Conservation (phyloP, 352 stramenopile species). For the Pythium sukuiense region DNA sequence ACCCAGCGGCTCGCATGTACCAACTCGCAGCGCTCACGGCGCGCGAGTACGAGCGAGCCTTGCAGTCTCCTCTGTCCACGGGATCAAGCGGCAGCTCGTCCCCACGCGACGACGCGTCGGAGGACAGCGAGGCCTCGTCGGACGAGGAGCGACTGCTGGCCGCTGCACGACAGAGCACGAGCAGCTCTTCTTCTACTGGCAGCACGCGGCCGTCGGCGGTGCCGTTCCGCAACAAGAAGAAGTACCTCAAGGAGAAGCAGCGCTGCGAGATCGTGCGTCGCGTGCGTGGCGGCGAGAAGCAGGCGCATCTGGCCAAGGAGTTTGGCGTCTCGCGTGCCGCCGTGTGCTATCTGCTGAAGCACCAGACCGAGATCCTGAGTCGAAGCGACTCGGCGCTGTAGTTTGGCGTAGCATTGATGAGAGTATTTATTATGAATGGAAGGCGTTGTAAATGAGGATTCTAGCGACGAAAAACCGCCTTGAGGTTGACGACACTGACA, state of each 20-base stretch:
- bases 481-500: no score
- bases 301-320: conserved; percentile 60
- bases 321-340: conserved; percentile 55
- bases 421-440: neutral
- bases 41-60: conserved; percentile 13
- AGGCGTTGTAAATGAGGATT: no score
- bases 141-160: conserved; percentile 15
- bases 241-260: conserved; percentile 67
- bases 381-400: conserved; percentile 29
- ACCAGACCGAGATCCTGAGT: conserved; percentile 61
- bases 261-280: conserved; percentile 65
- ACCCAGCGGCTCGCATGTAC: conserved; percentile 15
- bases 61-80: conserved; percentile 17
- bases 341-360: conserved; percentile 65
- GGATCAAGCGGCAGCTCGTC: conserved; percentile 5
- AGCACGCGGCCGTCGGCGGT: neutral
- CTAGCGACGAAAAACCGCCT: no score
- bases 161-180: no score
- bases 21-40: conserved; percentile 19
- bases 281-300: conserved; percentile 55
- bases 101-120: neutral
- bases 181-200: neutral
- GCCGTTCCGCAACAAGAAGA: conserved; percentile 56
- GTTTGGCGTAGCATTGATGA: neutral
- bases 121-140: conserved; percentile 18